Percentiles rank a stretch among this genome's conserved stretches.
phyloP scores from a whole-genome alignment of 305 asterid genomes.

The Andrographis paniculata region DNA sequence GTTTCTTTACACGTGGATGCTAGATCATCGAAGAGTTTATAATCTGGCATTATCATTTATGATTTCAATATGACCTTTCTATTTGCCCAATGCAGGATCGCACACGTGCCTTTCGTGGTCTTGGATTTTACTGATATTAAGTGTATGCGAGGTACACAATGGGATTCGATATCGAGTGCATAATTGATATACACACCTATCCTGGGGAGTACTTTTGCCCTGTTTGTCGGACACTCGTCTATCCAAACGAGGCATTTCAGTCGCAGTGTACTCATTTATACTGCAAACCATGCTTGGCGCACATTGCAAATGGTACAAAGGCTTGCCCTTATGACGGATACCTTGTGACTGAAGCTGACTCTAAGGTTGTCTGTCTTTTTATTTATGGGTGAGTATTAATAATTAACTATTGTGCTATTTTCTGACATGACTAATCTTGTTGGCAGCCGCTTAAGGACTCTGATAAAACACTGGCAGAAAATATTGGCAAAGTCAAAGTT shows the following conservation, averaged over 20 bases:
- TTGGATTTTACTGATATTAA: slow-evolving; percentile 13
- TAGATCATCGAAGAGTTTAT: background rate
- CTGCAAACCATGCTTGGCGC: slow-evolving; percentile 84
- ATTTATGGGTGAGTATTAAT: slow-evolving; percentile 15
- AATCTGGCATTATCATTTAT: background rate
- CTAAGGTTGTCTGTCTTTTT: slow-evolving; percentile 49
- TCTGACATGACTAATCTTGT: slow-evolving; percentile 21
- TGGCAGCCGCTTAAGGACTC: slow-evolving; percentile 70
- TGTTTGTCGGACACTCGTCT: slow-evolving; percentile 95
- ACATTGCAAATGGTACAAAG: slow-evolving; percentile 63
- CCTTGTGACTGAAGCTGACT: slow-evolving; percentile 74
- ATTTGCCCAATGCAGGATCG: slow-evolving; percentile 16
- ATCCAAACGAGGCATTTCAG: slow-evolving; percentile 85
- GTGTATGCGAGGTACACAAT: slow-evolving; percentile 25
- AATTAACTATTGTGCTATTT: slow-evolving; percentile 13
- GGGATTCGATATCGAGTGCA: slow-evolving; percentile 94
- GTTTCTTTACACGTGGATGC: background rate
- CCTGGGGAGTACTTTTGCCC: slow-evolving; percentile 97
- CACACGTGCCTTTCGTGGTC: background rate
- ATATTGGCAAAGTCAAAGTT: slow-evolving; percentile 74
- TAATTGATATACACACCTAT: slow-evolving; percentile 66
- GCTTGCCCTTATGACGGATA: slow-evolving; percentile 95
- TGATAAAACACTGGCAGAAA: slow-evolving; percentile 70
- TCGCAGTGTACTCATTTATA: slow-evolving; percentile 88
- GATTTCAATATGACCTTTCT: slow-evolving; percentile 8